phyloP scores from a whole-genome alignment of 2,329 filamentous ascomycete genomes.

The Metarhizium album region DNA sequence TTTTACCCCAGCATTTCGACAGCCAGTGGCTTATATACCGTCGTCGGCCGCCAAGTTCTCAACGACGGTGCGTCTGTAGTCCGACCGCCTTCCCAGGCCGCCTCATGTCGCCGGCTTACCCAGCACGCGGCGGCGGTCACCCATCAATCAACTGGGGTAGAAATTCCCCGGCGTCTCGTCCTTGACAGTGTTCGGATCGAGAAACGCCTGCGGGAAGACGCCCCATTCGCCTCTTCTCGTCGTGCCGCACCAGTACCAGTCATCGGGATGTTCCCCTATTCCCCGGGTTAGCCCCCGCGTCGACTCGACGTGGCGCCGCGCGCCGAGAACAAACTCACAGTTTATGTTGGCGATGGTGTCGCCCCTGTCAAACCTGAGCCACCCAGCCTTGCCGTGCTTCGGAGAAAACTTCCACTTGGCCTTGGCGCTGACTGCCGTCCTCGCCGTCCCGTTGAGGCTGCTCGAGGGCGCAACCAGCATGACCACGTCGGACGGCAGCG shows the following conservation, averaged over 20 bases:
- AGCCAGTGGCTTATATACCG: no score
- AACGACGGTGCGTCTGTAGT: no score
- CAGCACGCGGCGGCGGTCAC: no score
- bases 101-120: no score
- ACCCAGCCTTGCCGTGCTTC: constrained; percentile 32
- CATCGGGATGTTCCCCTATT: constrained; percentile 33
- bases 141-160: neutral
- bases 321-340: constrained; percentile 27
- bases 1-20: no score
- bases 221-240: constrained; percentile 42
- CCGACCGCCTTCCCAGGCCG: no score
- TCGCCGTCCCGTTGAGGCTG: constrained; percentile 31
- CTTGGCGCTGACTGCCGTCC: constrained; percentile 35
- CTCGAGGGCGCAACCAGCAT: constrained; percentile 36
- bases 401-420: constrained; percentile 43
- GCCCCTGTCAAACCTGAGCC: constrained; percentile 54
- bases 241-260: constrained; percentile 47
- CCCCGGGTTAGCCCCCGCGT: constrained; percentile 4
- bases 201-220: constrained; percentile 40
- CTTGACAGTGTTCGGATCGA: constrained; percentile 33
- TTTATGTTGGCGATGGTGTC: constrained; percentile 56
- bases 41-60: no score
- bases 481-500: constrained; percentile 37
- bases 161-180: constrained; percentile 15
- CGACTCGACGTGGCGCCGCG: neutral